These are phyloP conservation scores for Narthecium ossifragum DNA, from an alignment of 106 monocot genomes.

Conservation along the genomic window DNA sequence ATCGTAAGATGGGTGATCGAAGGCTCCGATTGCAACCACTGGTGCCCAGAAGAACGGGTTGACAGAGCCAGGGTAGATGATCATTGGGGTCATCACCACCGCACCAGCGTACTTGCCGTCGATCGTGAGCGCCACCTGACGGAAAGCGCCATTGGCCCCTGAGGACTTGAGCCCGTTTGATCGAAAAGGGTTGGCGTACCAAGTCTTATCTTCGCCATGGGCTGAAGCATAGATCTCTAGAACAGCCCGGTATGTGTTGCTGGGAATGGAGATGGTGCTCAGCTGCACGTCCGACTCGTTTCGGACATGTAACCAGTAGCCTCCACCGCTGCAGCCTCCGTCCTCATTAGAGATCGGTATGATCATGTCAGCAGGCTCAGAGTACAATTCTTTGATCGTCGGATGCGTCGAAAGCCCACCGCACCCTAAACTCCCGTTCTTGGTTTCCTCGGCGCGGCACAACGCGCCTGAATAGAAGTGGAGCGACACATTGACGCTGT, in stretches of 20 bases:
- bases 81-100: constrained; percentile 10
- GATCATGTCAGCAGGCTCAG: constrained; percentile 22
- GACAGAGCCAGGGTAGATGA: constrained; percentile 22
- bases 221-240: constrained; percentile 25
- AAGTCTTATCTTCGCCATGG: constrained; percentile 19
- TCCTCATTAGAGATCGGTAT: constrained; percentile 19
- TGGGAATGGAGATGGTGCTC: not conserved
- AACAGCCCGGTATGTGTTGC: constrained; percentile 27
- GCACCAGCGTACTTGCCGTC: constrained; percentile 19
- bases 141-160: constrained; percentile 24
- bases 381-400: not conserved
- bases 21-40: constrained; percentile 20
- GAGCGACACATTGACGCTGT: constrained; percentile 45
- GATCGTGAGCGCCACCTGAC: constrained; percentile 10
- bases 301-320: constrained; percentile 29
- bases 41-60: constrained; percentile 27
- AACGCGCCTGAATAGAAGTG: constrained; percentile 32
- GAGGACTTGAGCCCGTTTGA: not conserved
- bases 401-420: not conserved
- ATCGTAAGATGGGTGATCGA: constrained; percentile 23
- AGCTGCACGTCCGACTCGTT: not conserved
- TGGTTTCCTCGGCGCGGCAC: not conserved
- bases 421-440: not conserved
- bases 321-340: not conserved
- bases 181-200: constrained; percentile 27